Evolutionary conservation across 2,329 filamentous ascomycete species (phyloP).

Genomic region (Simplicillium aogashimaense): DNA sequence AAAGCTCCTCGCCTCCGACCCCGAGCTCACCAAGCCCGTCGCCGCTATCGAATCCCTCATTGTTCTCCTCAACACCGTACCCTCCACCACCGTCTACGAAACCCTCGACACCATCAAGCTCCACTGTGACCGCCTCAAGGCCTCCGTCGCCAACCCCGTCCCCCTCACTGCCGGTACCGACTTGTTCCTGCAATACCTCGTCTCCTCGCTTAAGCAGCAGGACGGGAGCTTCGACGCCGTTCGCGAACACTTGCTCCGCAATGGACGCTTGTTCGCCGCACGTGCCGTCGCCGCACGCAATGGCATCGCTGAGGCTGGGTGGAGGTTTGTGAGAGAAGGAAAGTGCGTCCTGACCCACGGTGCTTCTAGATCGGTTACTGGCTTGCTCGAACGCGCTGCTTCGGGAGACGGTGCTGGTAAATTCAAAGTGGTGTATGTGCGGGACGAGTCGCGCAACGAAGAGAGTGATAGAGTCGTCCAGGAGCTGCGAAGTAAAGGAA

Average conservation of each 20-base stretch:
- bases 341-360: slow-evolving; percentile 84
- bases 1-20: slow-evolving; percentile 51
- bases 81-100: slow-evolving; percentile 83
- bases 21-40: slow-evolving; percentile 88
- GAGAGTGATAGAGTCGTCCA: slow-evolving; percentile 65
- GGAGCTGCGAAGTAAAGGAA: slow-evolving; percentile 59
- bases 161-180: slow-evolving; percentile 90
- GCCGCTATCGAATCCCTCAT: slow-evolving; percentile 91
- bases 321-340: slow-evolving; percentile 68
- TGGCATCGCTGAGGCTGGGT: slow-evolving; percentile 71
- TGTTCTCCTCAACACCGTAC: slow-evolving; percentile 68
- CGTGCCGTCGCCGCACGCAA: slow-evolving; percentile 78
- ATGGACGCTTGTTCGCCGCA: slow-evolving; percentile 77
- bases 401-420: slow-evolving; percentile 47
- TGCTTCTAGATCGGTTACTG: slow-evolving; percentile 73
- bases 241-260: slow-evolving; percentile 72
- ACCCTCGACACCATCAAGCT: slow-evolving; percentile 77
- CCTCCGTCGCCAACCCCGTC: slow-evolving; percentile 75
- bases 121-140: slow-evolving; percentile 69
- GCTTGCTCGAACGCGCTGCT: slow-evolving; percentile 60
- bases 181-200: slow-evolving; percentile 89
- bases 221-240: slow-evolving; percentile 62
- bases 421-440: slow-evolving; percentile 78
- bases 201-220: slow-evolving; percentile 58
- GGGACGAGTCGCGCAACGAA: slow-evolving; percentile 40